Base-by-base conservation (phyloP, 78 protist genomes). In the Diacronema lutheri region DNA sequence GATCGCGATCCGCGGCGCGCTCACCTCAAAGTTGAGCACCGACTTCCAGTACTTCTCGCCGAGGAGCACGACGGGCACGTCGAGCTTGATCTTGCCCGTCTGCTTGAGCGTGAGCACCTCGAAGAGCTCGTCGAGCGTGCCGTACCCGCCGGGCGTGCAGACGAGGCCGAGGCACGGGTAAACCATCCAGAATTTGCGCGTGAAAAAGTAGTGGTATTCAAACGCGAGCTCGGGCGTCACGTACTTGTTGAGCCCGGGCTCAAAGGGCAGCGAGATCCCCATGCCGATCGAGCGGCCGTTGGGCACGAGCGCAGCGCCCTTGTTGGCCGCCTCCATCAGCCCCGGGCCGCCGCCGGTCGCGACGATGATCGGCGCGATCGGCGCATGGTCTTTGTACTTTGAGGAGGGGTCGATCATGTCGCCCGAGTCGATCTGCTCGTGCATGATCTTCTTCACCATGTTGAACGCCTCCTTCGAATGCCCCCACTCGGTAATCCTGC, bases 121-220 rank as follows among this genome's bases (percentile, higher is more conserved):
- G 68, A 88, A 88, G 46, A 88, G 86, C 77, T 88, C 91, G 79
- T 88, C 91, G 40, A 64, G 55, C 21, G 91, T 88, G 33, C 91
- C 91, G 55, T 81, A 88, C 25, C 91, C 91, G 23, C 91, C 91
- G 13, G 91, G 91, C n/a, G 77, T 21, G 16, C 40, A 61, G 50
- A 88, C 57, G 66, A 88, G 79, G 14, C 76, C 91, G 37, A 33
- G 65, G 23, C 83, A 83, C 13, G 78, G 46, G 87, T 81, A 81
- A 33, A 66, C 78, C 86, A 88, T 80, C 84, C 83, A 88, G 73
- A 44, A 88, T 81, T 88, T 88, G 37, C 91, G 73, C 50, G 91
- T 81, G 72, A 88, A 88, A 83, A 88, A 88, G 83, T 88, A 88
- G 86, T 88, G 91, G 80, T 58, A 88, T 64, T 81, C 79, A 80